phyloP scores from a whole-genome alignment of 1,284 basidiomycete genomes.

The Microbotryum saponariae region DNA sequence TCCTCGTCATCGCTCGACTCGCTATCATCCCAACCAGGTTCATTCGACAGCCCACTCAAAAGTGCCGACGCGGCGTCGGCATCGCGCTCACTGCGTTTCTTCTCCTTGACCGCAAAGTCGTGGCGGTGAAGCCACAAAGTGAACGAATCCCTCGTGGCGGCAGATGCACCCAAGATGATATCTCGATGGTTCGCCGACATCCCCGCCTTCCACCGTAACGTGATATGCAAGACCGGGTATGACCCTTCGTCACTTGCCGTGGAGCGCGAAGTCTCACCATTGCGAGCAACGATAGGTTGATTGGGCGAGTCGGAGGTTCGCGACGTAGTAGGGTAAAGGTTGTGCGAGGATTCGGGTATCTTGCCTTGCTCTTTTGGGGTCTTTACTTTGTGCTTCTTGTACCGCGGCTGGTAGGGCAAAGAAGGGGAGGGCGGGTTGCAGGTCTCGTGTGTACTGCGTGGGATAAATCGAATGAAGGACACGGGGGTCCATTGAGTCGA shows the following conservation, averaged over 20 bases:
- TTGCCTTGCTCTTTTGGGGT: not conserved
- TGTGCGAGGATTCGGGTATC: not conserved
- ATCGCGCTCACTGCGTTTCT: not conserved
- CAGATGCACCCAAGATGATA: constrained; percentile 1
- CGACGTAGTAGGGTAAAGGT: not conserved
- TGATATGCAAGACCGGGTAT: not conserved
- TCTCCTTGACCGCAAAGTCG: not conserved
- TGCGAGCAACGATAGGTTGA: not conserved
- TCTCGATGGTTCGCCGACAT: constrained; percentile 4
- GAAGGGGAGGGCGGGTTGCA: no score
- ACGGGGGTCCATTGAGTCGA: not conserved
- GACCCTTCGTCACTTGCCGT: not conserved
- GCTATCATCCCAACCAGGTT: not conserved
- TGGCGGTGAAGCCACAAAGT: constrained; percentile 3
- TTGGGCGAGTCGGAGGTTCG: not conserved
- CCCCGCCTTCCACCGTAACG: constrained; percentile 8
- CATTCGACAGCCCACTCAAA: not conserved
- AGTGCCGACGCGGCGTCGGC: no score
- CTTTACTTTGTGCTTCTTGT: no score
- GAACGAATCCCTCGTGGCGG: constrained; percentile 8
- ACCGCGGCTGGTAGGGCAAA: no score
- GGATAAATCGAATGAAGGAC: not conserved
- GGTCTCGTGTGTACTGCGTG: no score
- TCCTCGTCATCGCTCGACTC: constrained; percentile 1
- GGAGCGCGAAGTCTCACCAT: no score